phyloP scores from a whole-genome alignment of 495 filamentous ascomycete genomes.

The Hypoxylon subgilvum region DNA sequence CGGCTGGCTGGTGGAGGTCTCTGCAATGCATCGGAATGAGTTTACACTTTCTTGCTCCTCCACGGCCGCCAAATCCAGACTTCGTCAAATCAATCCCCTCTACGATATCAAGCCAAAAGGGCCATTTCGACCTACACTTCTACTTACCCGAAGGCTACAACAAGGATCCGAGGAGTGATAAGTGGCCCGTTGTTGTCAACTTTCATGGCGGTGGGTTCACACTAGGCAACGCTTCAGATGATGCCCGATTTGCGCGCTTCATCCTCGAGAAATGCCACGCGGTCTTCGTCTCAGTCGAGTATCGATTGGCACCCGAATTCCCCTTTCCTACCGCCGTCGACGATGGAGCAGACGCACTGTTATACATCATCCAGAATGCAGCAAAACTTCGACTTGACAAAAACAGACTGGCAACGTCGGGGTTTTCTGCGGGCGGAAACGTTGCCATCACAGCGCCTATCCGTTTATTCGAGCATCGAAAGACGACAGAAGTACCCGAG shows the following conservation, averaged over 20 bases:
- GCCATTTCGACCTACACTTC: conserved; percentile 73
- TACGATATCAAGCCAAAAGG: conserved; percentile 60
- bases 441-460: conserved; percentile 81
- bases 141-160: conserved; percentile 74
- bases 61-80: conserved; percentile 67
- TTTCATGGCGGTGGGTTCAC: conserved; percentile 84
- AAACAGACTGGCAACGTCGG: conserved; percentile 68
- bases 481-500: conserved; percentile 30
- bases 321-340: conserved; percentile 80
- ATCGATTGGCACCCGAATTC: conserved; percentile 77
- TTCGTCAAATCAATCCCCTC: conserved; percentile 70
- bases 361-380: conserved; percentile 68
- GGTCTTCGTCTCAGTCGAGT: conserved; percentile 71
- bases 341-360: conserved; percentile 72
- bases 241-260: conserved; percentile 69
- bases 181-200: conserved; percentile 69
- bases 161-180: conserved; percentile 55
- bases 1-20: conserved; percentile 76
- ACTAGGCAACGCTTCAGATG: conserved; percentile 71
- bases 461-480: conserved; percentile 55
- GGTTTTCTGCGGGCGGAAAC: conserved; percentile 90
- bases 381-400: conserved; percentile 54
- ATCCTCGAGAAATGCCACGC: conserved; percentile 60
- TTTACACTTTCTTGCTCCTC: conserved; percentile 71
- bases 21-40: conserved; percentile 82